Conservation (phyloP, 139 green algal species). For the Pleodorina starrii region DNA sequence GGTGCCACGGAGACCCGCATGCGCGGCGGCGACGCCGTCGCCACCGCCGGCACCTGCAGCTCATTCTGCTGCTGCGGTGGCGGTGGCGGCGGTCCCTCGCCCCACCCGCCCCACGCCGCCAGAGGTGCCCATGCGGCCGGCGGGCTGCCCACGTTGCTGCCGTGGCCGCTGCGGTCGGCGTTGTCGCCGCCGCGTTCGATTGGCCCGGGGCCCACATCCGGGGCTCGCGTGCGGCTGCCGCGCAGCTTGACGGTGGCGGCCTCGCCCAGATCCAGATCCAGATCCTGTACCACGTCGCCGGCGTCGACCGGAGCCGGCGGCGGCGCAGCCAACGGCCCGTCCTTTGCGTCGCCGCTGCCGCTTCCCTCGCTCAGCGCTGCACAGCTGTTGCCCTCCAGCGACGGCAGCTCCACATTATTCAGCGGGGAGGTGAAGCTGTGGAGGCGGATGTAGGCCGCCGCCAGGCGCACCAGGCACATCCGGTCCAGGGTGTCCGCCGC, state of each 20-base stretch:
- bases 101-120: background rate
- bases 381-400: background rate
- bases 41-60: background rate
- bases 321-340: background rate
- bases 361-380: background rate
- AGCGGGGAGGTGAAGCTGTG: conserved; percentile 37
- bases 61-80: background rate
- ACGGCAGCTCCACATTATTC: conserved; percentile 33
- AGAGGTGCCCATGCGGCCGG: background rate
- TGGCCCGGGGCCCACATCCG: too few species aligned
- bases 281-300: background rate
- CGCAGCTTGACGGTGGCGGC: background rate
- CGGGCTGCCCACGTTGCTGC: background rate
- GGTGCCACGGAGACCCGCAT: conserved; percentile 18
- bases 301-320: background rate
- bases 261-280: background rate
- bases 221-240: background rate
- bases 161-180: conserved; percentile 13
- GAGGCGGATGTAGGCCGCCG: conserved; percentile 6
- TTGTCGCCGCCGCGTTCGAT: background rate
- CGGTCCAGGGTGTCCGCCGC: background rate
- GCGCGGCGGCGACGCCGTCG: background rate
- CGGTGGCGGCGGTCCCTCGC: background rate
- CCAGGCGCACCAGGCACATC: conserved; percentile 32
- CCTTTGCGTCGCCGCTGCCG: background rate